Evolutionary conservation across 2,329 filamentous ascomycete genomes (phyloP), one percentile per base, ranked within the genome.

Genomic region (Xylariaceae sp.): DNA sequence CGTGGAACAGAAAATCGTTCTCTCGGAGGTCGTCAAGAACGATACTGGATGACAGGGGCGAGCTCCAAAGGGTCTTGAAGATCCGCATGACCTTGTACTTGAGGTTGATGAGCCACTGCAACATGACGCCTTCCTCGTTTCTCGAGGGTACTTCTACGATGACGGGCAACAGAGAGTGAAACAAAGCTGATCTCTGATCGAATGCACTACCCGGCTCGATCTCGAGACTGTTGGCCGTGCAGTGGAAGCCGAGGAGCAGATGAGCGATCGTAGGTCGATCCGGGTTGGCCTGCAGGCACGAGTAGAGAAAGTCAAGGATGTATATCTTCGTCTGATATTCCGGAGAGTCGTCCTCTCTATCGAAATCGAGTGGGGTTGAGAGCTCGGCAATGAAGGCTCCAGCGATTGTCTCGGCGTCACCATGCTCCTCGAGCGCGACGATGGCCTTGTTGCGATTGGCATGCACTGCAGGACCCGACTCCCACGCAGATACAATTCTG

Each of bases 261-360:
- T 98, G 94, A 0, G 91, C 93, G 51, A 98, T 83, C 2, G 85
- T 94, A 4, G 93, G 90, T 52, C 83, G 79, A 53, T 85, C 78
- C 1, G 86, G 83, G 19, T 83, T 85, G 26, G 85, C 81, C 40
- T 78, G 76, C 3, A 98, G 73, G 58, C 88, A 95, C 41, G 82
- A 79, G 52, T 87, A 85, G 29, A 99, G 69, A 55, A 98, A 91
- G 49, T 91, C 85, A 4, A 98, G 74, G 17, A 97, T 83, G 45
- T 85, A 85, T 39, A 87, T 72, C 63, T 96, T 95, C 59, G 89
- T 87, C 43, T 85, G 69, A 62, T 93, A 95, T 44, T 81, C 81
- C 1, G 87, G 75, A 2, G 86, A 81, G 32, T 80, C 73, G 30
- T 80, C 74, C 42, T 85, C 83, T 46, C 78, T 77, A 37, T 85